phyloP scores from a whole-genome alignment of 768 basidiomycete genomes.

The Solioccasus polychromus region DNA sequence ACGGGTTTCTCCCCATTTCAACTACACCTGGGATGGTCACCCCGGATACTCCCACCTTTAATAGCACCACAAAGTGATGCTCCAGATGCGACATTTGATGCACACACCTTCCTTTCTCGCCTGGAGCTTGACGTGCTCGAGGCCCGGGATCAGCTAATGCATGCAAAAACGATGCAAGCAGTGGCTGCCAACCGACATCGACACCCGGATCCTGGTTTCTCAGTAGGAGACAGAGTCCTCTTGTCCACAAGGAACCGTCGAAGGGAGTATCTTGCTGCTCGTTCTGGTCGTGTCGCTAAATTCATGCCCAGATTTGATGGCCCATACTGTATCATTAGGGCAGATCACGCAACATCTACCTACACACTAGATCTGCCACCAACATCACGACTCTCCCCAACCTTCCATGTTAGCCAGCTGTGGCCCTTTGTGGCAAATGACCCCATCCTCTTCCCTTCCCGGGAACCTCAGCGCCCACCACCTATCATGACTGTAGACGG shows the following conservation, averaged over 20 bases:
- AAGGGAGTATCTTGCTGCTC: conserved; percentile 23
- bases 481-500: conserved; percentile 14
- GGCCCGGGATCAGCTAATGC: conserved; percentile 22
- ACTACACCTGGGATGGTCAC: conserved; percentile 20
- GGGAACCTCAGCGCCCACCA: conserved; percentile 10
- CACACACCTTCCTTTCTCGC: not conserved
- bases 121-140: conserved; percentile 13
- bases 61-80: not conserved
- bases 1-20: conserved; percentile 35
- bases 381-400: conserved; percentile 10
- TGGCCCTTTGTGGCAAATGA: conserved; percentile 20
- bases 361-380: conserved; percentile 16
- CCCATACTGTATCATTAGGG: conserved; percentile 20
- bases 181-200: conserved; percentile 17
- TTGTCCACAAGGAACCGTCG: conserved; percentile 33
- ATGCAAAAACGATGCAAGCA: conserved; percentile 23
- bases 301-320: conserved; percentile 17
- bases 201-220: conserved; percentile 18
- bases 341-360: not conserved
- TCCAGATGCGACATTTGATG: too few species aligned
- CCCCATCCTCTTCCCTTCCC: conserved; percentile 15
- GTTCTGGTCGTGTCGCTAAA: conserved; percentile 36
- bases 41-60: conserved; percentile 22
- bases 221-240: conserved; percentile 34
- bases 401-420: conserved; percentile 28